Conservation (phyloP, 768 basidiomycete species). For the Filobasidium wieringae region DNA sequence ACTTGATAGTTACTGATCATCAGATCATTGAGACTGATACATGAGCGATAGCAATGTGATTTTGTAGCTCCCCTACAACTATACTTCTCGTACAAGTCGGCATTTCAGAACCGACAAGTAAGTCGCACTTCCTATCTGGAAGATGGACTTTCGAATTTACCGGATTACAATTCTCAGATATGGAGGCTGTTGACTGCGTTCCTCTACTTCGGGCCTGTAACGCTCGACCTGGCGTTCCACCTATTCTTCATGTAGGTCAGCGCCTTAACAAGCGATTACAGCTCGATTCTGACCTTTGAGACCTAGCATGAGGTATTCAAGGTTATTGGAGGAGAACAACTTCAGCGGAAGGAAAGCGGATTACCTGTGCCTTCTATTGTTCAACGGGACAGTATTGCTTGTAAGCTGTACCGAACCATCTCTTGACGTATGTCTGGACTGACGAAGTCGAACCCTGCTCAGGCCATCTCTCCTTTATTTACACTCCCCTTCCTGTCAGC, state of each 20-base stretch:
- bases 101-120: slow-evolving; percentile 71
- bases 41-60: slow-evolving; percentile 64
- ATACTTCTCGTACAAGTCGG: slow-evolving; percentile 80
- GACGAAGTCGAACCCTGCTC: neutral
- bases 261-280: neutral
- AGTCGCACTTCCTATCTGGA: slow-evolving; percentile 15
- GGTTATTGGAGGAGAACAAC: slow-evolving; percentile 92
- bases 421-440: neutral
- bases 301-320: slow-evolving; percentile 82
- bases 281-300: neutral
- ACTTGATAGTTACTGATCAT: neutral
- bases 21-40: neutral
- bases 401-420: slow-evolving; percentile 51
- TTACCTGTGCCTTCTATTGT: slow-evolving; percentile 84
- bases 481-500: slow-evolving; percentile 89
- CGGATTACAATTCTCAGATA: slow-evolving; percentile 45
- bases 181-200: slow-evolving; percentile 87
- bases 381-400: slow-evolving; percentile 73
- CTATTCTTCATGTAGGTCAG: slow-evolving; percentile 88
- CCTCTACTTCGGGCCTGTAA: slow-evolving; percentile 89
- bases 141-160: neutral
- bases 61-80: slow-evolving; percentile 79
- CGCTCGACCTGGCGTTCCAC: slow-evolving; percentile 89
- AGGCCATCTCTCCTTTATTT: slow-evolving; percentile 74
- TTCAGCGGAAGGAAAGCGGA: slow-evolving; percentile 84